Evolutionary conservation across 352 stramenopile genomes (phyloP), one percentile per base, ranked within the genome.

Genomic region (Phytopythium chamaehyphon): DNA sequence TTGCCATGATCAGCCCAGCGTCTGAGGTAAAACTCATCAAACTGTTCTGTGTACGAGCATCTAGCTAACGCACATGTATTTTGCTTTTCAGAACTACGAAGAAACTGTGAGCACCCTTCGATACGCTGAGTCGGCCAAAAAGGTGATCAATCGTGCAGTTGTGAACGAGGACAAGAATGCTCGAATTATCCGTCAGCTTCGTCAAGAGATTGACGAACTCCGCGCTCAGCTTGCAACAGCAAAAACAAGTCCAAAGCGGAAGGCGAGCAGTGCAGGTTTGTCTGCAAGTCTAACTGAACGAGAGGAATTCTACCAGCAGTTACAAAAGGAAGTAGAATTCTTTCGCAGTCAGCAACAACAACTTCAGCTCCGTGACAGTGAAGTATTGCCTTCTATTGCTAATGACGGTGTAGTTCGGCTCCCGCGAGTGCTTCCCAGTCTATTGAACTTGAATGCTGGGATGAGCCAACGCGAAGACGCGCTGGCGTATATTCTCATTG

Each of bases 121-220:
- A 4, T 93, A 93, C 38, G 83, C 83, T 3, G 81, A 93, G 56
- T 91, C 81, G 0, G 81, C 83, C 22, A 93, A 93, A 57, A 83
- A 75, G 36, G 81, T 92, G 51, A 86, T 92, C 59, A 93, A 93
- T 39, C 71, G 77, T 9, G 81, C 80, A 0, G 77, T 90, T 1
- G 73, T 92, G 26, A 92, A 93, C 36, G 83, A 93, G 66, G 83
- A 93, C 50, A 77, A 83, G 40, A 93, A 93, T 22, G 79, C 79
- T 6, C 66, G 68, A 11, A 82, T 91, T 15, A 92, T 93, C 40
- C 81, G 83, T 0, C 71, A 90, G 55, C 54, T 92, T 35, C 79
- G 79, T 1, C 61, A 92, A 38, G 79, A 93, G 60, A 86, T 92
- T 15, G 61, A 80, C 4, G 69, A 82, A 14, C 59, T 93, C 15